Percentiles rank a stretch among this genome's conserved stretches.
These are phyloP conservation scores for Epicoccum sorghinum DNA, from an alignment of 2,329 filamentous ascomycete species.

Conservation along the genomic window DNA sequence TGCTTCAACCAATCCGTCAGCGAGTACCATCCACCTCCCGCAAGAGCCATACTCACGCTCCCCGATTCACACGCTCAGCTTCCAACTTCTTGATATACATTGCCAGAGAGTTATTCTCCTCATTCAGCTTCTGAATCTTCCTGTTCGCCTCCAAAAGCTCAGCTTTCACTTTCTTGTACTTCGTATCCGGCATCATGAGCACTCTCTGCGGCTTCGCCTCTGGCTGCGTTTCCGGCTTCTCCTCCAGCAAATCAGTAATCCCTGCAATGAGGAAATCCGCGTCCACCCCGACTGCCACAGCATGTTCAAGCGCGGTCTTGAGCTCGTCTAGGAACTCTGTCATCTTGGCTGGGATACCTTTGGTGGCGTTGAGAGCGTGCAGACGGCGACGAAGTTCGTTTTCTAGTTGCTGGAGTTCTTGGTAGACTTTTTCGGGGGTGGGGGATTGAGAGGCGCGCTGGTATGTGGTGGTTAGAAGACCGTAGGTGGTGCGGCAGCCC, in stretches of 20 bases:
- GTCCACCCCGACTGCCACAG: slow-evolving; percentile 17
- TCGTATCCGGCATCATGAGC: slow-evolving; percentile 22
- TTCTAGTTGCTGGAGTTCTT: slow-evolving; percentile 24
- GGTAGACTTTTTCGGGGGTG: slow-evolving; percentile 23
- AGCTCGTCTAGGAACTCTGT: slow-evolving; percentile 23
- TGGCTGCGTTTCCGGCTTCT: slow-evolving; percentile 9
- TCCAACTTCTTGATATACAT: slow-evolving; percentile 22
- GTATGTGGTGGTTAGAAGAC: slow-evolving; percentile 23
- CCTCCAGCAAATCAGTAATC: slow-evolving; percentile 12
- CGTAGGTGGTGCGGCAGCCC: slow-evolving; percentile 26
- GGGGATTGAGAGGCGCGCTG: slow-evolving; percentile 16
- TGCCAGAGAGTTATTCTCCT: slow-evolving; percentile 29
- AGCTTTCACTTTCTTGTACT: slow-evolving; percentile 17
- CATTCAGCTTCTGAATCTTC: slow-evolving; percentile 25
- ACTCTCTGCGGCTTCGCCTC: slow-evolving; percentile 16
- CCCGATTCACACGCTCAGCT: neutral
- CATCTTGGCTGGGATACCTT: slow-evolving; percentile 28
- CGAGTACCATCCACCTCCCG: neutral
- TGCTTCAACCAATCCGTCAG: neutral
- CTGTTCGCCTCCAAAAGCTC: slow-evolving; percentile 19
- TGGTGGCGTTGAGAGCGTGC: slow-evolving; percentile 19
- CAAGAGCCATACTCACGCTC: neutral
- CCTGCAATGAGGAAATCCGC: slow-evolving; percentile 16
- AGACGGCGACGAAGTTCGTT: slow-evolving; percentile 23
- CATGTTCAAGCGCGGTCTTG: slow-evolving; percentile 15